Evolutionary conservation across 139 green algal genomes (phyloP), one percentile per base, ranked within the genome.

Genomic region (Tetraselmis chui): DNA sequence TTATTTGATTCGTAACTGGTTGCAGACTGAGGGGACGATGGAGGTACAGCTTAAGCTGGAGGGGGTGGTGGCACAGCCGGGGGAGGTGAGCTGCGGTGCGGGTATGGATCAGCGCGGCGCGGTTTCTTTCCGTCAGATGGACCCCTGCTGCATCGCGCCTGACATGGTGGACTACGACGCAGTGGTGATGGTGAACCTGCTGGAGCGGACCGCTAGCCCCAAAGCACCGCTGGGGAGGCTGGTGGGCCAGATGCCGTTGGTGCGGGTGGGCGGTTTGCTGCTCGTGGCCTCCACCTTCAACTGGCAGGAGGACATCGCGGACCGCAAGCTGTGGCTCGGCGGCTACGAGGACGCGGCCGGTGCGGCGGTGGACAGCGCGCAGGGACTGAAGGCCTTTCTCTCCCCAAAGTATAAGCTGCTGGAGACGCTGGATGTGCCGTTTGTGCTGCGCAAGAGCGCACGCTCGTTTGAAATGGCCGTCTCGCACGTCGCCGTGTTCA

Each of bases 71-170:
- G n/a, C 11, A 23, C 11, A 24, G 22, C 2, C 18, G 24, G 2
- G 24, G 23, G 22, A 27, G 2, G 27, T 83, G 5, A 29, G 2
- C 1, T 28, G 45, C 30, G 24, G 45, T 28, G 32, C 81, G 18
- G 58, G 32, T 28, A 26, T 31, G 11, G 83, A 86, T 0, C 67
- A 76, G 0, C 80, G 78, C 59, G 31, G n/a, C 1, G 28, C 59
- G 29, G 83, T 84, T 24, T 23, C 80, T 22, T 89, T 87, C 85
- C 80, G 83, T 25, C 83, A 85, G 28, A 89, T 89, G 85, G 85
- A 89, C 79, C 79, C 79, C 32, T 84, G 78, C 76, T 31, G 76
- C 30, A 75, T 84, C 24, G 76, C 83, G 22, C 79, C 85, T 28
- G 85, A 89, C 28, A 80, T 86, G 59, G 83, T 80, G 28, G 28